phyloP scores from a whole-genome alignment of 1,139 yeast species.

The Candida tetrigidarum region DNA sequence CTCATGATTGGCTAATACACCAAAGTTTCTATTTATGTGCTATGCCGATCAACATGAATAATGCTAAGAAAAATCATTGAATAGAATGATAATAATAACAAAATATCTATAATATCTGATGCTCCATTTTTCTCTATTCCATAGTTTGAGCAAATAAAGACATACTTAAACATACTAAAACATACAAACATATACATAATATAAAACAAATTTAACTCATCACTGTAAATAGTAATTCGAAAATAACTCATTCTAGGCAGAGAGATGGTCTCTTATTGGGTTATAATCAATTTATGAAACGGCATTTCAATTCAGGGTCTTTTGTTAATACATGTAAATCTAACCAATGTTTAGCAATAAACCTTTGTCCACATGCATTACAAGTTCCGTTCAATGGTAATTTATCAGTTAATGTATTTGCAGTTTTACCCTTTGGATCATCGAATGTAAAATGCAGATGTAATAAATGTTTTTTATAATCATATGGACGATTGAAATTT shows the following conservation, averaged over 20 bases:
- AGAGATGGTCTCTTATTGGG: no score
- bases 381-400: constrained; percentile 44
- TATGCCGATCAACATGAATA: no score
- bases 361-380: constrained; percentile 41
- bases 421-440: constrained; percentile 46
- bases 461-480: constrained; percentile 50
- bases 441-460: constrained; percentile 51
- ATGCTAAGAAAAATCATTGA: no score
- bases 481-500: constrained; percentile 52
- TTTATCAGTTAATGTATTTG: constrained; percentile 48
- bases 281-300: constrained; percentile 22
- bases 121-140: background rate
- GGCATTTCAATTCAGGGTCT: constrained; percentile 26
- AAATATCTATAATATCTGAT: background rate
- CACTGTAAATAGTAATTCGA: background rate
- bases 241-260: no score
- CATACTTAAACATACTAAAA: background rate
- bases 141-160: constrained; percentile 3
- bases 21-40: no score
- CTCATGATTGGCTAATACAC: no score
- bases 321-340: constrained; percentile 43
- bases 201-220: background rate
- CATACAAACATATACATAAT: no score
- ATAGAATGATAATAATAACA: no score
- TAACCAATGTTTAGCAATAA: constrained; percentile 45